Conservation (phyloP, 2,329 filamentous ascomycete species). For the Fusarium pininemorale region DNA sequence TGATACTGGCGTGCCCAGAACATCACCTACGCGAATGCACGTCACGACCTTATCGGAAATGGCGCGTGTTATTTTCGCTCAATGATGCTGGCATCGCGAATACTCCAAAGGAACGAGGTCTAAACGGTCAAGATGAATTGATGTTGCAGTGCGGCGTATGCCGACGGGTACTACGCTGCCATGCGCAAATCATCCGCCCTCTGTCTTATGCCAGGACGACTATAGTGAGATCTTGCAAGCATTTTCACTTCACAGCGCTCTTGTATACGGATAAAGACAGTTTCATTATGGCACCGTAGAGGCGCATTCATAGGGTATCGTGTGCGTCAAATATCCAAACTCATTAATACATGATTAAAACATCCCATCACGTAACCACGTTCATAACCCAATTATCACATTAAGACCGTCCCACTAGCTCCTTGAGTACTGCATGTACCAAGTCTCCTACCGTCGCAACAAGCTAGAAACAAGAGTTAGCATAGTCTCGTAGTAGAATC, state of each 20-base stretch:
- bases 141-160: background rate
- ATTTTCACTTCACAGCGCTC: background rate
- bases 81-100: background rate
- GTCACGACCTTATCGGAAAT: background rate
- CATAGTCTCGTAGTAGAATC: background rate
- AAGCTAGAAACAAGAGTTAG: slow-evolving; percentile 32
- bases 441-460: slow-evolving; percentile 47
- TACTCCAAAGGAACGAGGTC: background rate
- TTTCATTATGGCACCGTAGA: background rate
- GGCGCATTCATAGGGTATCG: background rate
- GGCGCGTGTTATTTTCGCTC: background rate
- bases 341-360: slow-evolving; percentile 7
- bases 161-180: background rate
- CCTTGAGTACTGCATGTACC: slow-evolving; percentile 46
- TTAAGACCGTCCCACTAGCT: slow-evolving; percentile 39
- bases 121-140: background rate
- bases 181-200: background rate
- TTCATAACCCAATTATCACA: background rate
- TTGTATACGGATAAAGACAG: background rate
- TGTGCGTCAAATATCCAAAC: background rate
- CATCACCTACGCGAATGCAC: background rate
- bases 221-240: background rate
- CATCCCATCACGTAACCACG: background rate
- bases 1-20: background rate
- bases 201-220: background rate